Conservation (phyloP, 73 alveolate genomes). For the Paramecium primaurelia region DNA sequence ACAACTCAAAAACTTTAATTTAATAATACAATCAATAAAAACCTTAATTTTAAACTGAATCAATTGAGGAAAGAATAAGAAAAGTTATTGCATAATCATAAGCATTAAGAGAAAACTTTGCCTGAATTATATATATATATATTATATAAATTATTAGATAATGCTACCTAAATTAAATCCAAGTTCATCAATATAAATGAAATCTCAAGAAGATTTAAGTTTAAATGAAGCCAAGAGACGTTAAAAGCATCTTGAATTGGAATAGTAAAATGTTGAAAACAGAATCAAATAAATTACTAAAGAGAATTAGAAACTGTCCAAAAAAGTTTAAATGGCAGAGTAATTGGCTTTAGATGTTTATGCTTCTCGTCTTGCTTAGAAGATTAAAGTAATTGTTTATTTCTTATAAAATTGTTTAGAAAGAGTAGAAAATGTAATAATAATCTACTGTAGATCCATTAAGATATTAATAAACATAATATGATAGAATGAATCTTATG, state of each 20-base stretch:
- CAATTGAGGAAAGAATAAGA: conserved; percentile 33
- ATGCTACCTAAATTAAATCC: not conserved
- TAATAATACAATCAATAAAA: not conserved
- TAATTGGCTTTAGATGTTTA: conserved; percentile 33
- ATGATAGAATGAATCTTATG: not conserved
- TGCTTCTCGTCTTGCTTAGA: not conserved
- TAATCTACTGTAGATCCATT: not conserved
- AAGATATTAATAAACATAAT: not conserved
- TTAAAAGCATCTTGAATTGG: not conserved
- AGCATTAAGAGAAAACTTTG: conserved; percentile 48
- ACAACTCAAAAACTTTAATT: conserved; percentile 9
- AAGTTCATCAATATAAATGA: not conserved
- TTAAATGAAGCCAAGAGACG: conserved; percentile 6
- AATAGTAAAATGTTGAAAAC: not conserved
- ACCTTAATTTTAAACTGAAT: not conserved
- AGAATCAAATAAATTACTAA: not conserved
- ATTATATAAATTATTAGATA: not conserved
- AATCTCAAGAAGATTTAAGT: not conserved
- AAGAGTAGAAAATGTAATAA: not conserved
- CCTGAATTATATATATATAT: conserved; percentile 14
- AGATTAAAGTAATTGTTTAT: not conserved
- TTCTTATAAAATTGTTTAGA: not conserved
- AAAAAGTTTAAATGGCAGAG: conserved; percentile 3
- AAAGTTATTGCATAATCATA: conserved; percentile 40
- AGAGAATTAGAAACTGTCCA: conserved; percentile 47